These are phyloP conservation scores for Phytomonas francai DNA, from an alignment of 208 protist species.

Conservation along the genomic window DNA sequence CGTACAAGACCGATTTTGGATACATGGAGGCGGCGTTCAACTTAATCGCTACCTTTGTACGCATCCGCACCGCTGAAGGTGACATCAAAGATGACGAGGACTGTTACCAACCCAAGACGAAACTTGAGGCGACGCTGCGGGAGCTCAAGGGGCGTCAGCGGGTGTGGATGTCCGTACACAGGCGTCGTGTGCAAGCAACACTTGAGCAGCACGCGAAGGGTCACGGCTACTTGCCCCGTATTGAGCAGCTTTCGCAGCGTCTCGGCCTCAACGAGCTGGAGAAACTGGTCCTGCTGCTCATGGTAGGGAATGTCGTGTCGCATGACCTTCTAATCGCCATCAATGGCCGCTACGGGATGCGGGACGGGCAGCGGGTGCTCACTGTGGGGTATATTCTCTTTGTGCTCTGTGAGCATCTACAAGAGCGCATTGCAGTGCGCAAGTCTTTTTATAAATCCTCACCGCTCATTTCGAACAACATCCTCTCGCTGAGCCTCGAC, in stretches of 20 bases:
- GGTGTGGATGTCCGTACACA: conserved; percentile 50
- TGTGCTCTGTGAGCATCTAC: conserved; percentile 80
- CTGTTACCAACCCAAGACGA: conserved; percentile 56
- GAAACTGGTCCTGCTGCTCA: conserved; percentile 82
- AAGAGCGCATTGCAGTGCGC: conserved; percentile 72
- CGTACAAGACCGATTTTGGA: conserved; percentile 85
- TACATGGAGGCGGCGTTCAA: conserved; percentile 90
- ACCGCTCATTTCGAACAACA: conserved; percentile 58
- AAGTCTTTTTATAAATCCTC: conserved; percentile 85
- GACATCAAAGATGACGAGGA: conserved; percentile 87
- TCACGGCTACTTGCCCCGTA: conserved; percentile 61
- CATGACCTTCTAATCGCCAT: conserved; percentile 87
- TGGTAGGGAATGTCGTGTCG: conserved; percentile 81
- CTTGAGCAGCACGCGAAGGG: conserved; percentile 8
- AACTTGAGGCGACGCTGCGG: conserved; percentile 73
- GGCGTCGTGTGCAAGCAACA: conserved; percentile 61
- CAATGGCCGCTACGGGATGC: conserved; percentile 82
- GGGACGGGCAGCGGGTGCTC: conserved; percentile 68
- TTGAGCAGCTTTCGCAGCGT: conserved; percentile 68
- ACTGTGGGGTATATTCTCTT: conserved; percentile 89
- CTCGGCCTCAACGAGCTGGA: conserved; percentile 82
- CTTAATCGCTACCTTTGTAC: conserved; percentile 73
- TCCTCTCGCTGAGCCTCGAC: conserved; percentile 65
- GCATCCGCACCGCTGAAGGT: conserved; percentile 74
- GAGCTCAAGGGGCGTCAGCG: conserved; percentile 81